Conservation (phyloP, 768 basidiomycete genomes). For the Rhizopogon rudus region DNA sequence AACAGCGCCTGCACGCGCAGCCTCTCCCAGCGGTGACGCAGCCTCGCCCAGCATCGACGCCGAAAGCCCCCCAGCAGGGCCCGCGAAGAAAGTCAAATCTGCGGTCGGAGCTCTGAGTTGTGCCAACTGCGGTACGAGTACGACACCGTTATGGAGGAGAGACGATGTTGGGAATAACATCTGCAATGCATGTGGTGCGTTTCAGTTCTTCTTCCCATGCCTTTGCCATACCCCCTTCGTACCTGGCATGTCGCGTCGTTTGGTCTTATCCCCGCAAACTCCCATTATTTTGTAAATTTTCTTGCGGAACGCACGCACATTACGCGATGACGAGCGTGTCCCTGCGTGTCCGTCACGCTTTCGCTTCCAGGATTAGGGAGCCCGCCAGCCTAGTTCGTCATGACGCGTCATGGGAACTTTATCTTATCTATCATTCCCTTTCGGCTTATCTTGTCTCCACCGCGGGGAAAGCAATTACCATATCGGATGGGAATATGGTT, state of each 20-base stretch:
- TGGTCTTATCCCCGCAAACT: slow-evolving; percentile 3
- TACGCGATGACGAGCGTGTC: slow-evolving; percentile 14
- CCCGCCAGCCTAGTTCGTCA: slow-evolving; percentile 1
- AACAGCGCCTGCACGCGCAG: slow-evolving; percentile 9
- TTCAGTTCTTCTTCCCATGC: slow-evolving; percentile 21
- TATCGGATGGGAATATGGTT: slow-evolving; percentile 16
- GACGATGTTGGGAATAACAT: slow-evolving; percentile 91
- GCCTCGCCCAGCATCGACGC: slow-evolving; percentile 29
- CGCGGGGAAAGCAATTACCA: slow-evolving; percentile 11
- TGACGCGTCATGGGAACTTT: slow-evolving; percentile 7
- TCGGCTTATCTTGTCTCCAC: slow-evolving; percentile 24
- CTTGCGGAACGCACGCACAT: slow-evolving; percentile 17
- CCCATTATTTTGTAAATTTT: slow-evolving; percentile 15
- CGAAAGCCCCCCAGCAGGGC: slow-evolving; percentile 22
- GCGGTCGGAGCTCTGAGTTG: slow-evolving; percentile 76
- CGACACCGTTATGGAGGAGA: slow-evolving; percentile 86
- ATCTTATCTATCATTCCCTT: slow-evolving; percentile 17
- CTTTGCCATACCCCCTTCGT: slow-evolving; percentile 10
- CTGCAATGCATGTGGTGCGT: slow-evolving; percentile 91
- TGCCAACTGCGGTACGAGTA: slow-evolving; percentile 85
- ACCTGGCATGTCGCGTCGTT: not conserved
- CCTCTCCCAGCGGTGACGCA: slow-evolving; percentile 27
- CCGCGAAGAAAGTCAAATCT: slow-evolving; percentile 28
- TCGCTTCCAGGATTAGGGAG: slow-evolving; percentile 13
- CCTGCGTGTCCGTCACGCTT: slow-evolving; percentile 1